phyloP scores from a whole-genome alignment of 345 rosid genomes.

The Linum trigynum region DNA sequence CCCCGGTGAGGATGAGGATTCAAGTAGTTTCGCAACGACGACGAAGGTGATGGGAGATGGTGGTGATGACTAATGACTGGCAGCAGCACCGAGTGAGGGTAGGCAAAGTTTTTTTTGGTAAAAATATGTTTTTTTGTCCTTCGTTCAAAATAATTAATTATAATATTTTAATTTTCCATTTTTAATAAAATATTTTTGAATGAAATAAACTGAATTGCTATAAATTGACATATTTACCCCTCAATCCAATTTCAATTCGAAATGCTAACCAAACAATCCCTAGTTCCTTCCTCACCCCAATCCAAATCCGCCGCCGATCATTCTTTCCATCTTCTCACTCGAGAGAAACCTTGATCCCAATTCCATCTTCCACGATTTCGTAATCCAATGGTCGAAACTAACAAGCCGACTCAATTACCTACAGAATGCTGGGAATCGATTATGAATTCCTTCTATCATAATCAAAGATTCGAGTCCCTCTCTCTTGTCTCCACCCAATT shows the following conservation, averaged over 20 bases:
- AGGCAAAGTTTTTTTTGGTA: too few species aligned
- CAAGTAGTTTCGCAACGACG: background rate
- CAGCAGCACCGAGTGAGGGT: too few species aligned
- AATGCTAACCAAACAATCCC: too few species aligned
- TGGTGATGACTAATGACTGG: background rate
- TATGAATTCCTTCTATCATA: slow-evolving; percentile 29
- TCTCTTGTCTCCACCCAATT: slow-evolving; percentile 48
- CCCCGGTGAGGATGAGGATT: background rate
- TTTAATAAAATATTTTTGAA: too few species aligned
- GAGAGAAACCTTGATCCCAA: background rate
- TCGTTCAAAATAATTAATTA: too few species aligned
- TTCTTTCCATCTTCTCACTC: background rate
- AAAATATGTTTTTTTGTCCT: too few species aligned
- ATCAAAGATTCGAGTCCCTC: slow-evolving; percentile 42
- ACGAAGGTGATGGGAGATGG: background rate
- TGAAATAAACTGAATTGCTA: too few species aligned
- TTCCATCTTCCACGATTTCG: background rate
- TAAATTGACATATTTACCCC: too few species aligned
- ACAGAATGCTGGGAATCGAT: slow-evolving; percentile 71
- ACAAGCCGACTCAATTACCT: slow-evolving; percentile 31
- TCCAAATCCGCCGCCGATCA: too few species aligned
- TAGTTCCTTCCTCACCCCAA: too few species aligned
- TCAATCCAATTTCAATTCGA: too few species aligned
- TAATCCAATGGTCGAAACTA: background rate
- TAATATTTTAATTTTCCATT: too few species aligned